Evolutionary conservation across 2,329 filamentous ascomycete genomes (phyloP).

Genomic region (Epichloe sp.): DNA sequence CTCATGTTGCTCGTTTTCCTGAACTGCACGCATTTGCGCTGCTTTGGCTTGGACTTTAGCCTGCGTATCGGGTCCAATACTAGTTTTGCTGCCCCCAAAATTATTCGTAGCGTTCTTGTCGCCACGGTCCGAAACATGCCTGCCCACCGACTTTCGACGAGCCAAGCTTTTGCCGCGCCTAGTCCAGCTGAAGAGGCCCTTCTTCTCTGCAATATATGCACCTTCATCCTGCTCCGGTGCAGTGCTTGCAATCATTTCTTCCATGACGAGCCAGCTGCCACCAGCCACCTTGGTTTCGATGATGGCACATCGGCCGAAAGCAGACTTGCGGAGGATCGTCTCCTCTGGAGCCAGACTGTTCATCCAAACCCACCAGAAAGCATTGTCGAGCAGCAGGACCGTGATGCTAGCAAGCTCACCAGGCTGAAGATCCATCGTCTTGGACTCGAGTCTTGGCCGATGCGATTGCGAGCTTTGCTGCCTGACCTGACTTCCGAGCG

Average conservation of each 20-base stretch:
- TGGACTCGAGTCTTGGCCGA: constrained; percentile 54
- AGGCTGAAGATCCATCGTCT: constrained; percentile 58
- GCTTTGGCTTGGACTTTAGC: constrained; percentile 88
- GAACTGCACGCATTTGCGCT: constrained; percentile 62
- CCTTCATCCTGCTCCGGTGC: constrained; percentile 72
- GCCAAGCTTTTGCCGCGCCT: constrained; percentile 48
- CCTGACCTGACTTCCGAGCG: constrained; percentile 57
- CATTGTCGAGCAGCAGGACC: constrained; percentile 75
- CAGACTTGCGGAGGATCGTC: constrained; percentile 70
- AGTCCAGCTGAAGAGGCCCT: constrained; percentile 82
- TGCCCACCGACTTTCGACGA: constrained; percentile 59
- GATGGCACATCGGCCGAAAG: constrained; percentile 86
- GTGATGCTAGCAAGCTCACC: constrained; percentile 91
- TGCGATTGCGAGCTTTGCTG: constrained; percentile 83
- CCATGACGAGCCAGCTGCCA: constrained; percentile 85
- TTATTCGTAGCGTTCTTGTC: constrained; percentile 29
- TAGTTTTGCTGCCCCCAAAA: constrained; percentile 57
- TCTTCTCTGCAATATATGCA: constrained; percentile 91
- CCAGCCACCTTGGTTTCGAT: constrained; percentile 74
- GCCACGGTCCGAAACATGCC: constrained; percentile 37
- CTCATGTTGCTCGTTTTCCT: constrained; percentile 43
- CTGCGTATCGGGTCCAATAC: constrained; percentile 81
- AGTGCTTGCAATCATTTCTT: constrained; percentile 91
- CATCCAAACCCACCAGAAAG: constrained; percentile 99
- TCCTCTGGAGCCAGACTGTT: constrained; percentile 88